Evolutionary conservation across 163 green algal species (phyloP).

Genomic region (Volvox carteri): DNA sequence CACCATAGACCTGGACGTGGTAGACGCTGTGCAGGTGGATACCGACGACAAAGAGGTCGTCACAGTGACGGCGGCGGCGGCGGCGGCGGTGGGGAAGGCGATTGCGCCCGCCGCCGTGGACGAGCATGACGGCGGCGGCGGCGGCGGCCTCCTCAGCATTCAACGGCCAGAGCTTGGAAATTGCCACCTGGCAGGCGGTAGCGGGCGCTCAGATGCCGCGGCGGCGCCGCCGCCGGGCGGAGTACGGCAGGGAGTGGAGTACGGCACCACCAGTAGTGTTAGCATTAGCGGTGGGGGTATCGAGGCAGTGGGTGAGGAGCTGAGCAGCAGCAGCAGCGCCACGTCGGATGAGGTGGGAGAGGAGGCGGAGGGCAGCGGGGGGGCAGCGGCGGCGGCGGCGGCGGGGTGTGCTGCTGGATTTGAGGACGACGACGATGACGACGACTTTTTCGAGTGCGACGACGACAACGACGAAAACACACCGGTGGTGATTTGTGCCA

Average conservation of each 20-base stretch:
- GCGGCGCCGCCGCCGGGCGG: too few species aligned
- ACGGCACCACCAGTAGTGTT: not conserved
- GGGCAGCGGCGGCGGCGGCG: not conserved
- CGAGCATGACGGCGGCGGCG: too few species aligned
- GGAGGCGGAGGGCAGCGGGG: not conserved
- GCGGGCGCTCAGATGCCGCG: too few species aligned
- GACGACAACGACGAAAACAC: conserved; percentile 42
- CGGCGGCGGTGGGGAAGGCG: too few species aligned
- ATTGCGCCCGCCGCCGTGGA: too few species aligned
- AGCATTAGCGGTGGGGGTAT: conserved; percentile 7
- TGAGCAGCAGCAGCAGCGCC: conserved; percentile 39
- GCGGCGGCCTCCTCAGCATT: too few species aligned
- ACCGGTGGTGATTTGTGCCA: not conserved
- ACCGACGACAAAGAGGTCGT: conserved; percentile 1
- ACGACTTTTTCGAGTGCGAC: not conserved
- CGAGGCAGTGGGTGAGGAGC: conserved; percentile 33
- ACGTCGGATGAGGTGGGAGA: not conserved
- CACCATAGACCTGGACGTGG: conserved; percentile 52
- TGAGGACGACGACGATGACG: not conserved
- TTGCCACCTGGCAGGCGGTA: too few species aligned
- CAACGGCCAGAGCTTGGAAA: too few species aligned
- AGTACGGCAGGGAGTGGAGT: too few species aligned
- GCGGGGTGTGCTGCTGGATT: not conserved
- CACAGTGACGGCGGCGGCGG: not conserved
- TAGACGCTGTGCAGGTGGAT: conserved; percentile 35